These are phyloP conservation scores for Solanum chacoense DNA, from an alignment of 305 asterid species.

Conservation along the genomic window DNA sequence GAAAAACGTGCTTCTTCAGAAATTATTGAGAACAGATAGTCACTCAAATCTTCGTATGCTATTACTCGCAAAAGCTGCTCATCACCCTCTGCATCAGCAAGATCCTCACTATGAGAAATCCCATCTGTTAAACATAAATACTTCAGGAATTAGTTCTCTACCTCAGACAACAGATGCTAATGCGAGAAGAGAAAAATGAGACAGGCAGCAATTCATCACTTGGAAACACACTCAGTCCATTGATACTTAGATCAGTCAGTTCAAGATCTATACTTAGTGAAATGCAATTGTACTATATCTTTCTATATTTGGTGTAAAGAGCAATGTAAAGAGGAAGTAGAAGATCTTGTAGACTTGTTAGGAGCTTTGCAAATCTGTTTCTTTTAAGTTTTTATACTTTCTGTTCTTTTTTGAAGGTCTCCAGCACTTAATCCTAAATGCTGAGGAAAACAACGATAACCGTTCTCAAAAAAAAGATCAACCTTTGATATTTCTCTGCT, in stretches of 20 bases:
- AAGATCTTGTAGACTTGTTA: background rate
- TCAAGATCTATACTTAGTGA: background rate
- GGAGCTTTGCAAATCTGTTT: background rate
- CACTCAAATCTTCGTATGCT: conserved; percentile 79
- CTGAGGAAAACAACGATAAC: background rate
- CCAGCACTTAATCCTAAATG: background rate
- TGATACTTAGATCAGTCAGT: background rate
- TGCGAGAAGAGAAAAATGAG: background rate
- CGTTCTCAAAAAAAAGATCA: background rate
- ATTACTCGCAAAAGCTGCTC: conserved; percentile 72
- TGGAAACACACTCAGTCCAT: background rate
- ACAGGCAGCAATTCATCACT: background rate
- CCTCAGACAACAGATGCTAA: background rate
- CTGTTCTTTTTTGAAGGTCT: background rate
- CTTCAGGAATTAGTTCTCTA: background rate
- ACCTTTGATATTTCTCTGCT: background rate
- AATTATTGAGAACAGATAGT: conserved; percentile 70
- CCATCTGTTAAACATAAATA: conserved; percentile 24
- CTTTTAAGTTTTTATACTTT: background rate
- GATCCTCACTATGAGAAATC: conserved; percentile 20
- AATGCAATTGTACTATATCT: background rate
- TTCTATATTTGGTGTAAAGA: background rate
- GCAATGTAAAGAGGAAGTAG: background rate
- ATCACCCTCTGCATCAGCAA: conserved; percentile 50
- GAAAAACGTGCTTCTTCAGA: conserved; percentile 78